Evolutionary conservation across 768 basidiomycete species (phyloP).

Genomic region (Suillus placidus): DNA sequence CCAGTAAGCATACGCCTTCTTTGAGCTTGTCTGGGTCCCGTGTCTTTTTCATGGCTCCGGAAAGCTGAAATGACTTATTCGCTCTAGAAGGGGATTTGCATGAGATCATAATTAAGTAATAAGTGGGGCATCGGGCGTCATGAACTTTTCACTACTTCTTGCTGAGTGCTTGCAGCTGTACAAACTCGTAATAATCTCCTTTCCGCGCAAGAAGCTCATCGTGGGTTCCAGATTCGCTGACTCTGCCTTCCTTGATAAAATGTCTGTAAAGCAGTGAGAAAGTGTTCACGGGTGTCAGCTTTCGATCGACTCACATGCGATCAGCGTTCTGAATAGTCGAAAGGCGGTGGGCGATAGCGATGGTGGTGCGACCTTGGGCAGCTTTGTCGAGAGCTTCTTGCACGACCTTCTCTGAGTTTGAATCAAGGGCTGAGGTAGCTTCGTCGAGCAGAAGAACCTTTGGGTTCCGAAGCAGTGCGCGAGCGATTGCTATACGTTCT

Average conservation of each 20-base stretch:
- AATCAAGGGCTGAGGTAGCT: constrained; percentile 90
- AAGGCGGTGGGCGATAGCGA: constrained; percentile 93
- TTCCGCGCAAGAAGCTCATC: constrained; percentile 69
- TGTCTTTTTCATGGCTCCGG: neutral
- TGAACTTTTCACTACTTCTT: constrained; percentile 27
- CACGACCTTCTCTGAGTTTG: constrained; percentile 91
- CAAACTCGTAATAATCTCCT: constrained; percentile 82
- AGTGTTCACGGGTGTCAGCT: neutral
- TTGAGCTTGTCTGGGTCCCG: too few relatives aligned
- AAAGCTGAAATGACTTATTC: too few relatives aligned
- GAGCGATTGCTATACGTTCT: constrained; percentile 82
- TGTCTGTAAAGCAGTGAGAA: constrained; percentile 51
- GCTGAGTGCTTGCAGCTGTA: constrained; percentile 78
- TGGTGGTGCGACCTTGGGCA: constrained; percentile 89
- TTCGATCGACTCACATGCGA: constrained; percentile 63
- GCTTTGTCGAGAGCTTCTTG: constrained; percentile 93
- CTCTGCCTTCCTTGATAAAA: constrained; percentile 85
- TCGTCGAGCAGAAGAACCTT: constrained; percentile 88
- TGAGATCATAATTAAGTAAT: neutral
- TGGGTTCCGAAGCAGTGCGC: constrained; percentile 87
- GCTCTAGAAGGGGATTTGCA: neutral
- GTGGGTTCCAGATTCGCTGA: constrained; percentile 87
- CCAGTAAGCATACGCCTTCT: too few relatives aligned
- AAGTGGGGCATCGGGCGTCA: neutral
- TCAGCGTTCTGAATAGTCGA: constrained; percentile 95